A percentile compares a stretch with the other conserved stretches of the same genome.
Evolutionary conservation across 371 early-diverging fungal species (phyloP).

Genomic region (Syncephalastrum sp.): DNA sequence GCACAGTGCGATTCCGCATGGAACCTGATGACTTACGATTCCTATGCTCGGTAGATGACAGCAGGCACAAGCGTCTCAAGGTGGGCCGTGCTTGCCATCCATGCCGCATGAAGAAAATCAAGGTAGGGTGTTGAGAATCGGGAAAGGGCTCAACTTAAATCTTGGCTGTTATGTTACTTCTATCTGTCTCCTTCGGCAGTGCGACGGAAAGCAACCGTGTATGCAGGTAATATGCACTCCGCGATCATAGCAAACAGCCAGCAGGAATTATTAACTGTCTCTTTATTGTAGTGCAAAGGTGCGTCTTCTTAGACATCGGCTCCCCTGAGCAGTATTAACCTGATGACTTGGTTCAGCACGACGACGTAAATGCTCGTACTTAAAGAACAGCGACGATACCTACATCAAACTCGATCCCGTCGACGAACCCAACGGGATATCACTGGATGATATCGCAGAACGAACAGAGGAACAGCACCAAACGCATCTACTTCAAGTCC

Average conservation of each 20-base stretch:
- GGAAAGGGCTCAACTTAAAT: too few relatives aligned
- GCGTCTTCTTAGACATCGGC: too few relatives aligned
- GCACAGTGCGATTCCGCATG: too few relatives aligned
- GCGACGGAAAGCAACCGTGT: constrained; percentile 43
- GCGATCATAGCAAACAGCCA: too few relatives aligned
- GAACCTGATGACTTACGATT: too few relatives aligned
- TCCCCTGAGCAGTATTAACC: too few relatives aligned
- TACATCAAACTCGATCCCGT: constrained; percentile 45
- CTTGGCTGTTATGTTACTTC: too few relatives aligned
- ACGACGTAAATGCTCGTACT: constrained; percentile 44
- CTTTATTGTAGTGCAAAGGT: too few relatives aligned
- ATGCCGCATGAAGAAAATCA: constrained; percentile 40
- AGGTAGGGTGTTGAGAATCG: constrained; percentile 15
- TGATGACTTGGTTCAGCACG: constrained; percentile 25
- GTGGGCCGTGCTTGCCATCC: constrained; percentile 41
- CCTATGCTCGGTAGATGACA: constrained; percentile 21
- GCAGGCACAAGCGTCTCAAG: constrained; percentile 36
- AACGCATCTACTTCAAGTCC: not conserved
- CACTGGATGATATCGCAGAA: constrained; percentile 29
- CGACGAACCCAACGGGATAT: constrained; percentile 11
- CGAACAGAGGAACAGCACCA: constrained; percentile 21
- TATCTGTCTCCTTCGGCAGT: constrained; percentile 13
- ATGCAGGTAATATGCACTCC: constrained; percentile 34
- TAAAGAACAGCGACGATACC: constrained; percentile 48
- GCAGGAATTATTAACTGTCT: too few relatives aligned